Evolutionary conservation across 805 yeast genomes (phyloP), one percentile per base, ranked within the genome.

Genomic region (Candida ponderosae): DNA sequence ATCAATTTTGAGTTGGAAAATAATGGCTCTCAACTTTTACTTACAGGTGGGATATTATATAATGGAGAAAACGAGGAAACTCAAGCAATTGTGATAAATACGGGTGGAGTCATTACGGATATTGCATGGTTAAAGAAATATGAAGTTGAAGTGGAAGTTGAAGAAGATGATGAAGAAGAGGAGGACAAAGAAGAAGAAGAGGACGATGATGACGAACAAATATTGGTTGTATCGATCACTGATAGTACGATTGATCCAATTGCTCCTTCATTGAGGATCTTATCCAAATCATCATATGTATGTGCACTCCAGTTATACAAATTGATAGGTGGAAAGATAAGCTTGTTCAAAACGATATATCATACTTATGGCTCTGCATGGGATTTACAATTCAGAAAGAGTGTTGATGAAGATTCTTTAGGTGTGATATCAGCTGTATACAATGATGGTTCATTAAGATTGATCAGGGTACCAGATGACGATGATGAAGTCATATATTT

Each of bases 361-460:
- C 69, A 63, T 60, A 28, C 48, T 3, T 64, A 68, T 48, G 83
- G 83, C 3, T 69, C 65, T 6, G 55, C 68, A 3, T 47, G 63
- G 32, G 58, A 62, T 34, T 43, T 73, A 26, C 48, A 54, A n/a
- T 66, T 24, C 14, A 24, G 13, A 24, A 68, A 72, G 45, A 57
- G 57, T 34, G 54, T 40, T 26, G 51, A 35, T 41, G 54, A 47
- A 38, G 63, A 71, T 51, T 34, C 44, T 2, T 32, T 69, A 14
- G 77, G 76, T 2, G 60, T 70, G 0, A 45, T 79, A n/a, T 68
- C 68, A 5, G 76, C 74, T 10, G 62, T 65, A 0, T 74, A 75
- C 42, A 72, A 73, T 30, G 81, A 77, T 52, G 89, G 89, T 0
- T 53, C 61, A 5, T 53, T 76, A 5, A 76, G 74, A 39, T 47